Evolutionary conservation across 306 rosid species (phyloP), one percentile per base, ranked within the genome.

Genomic region (Psophocarpus tetragonolobus): DNA sequence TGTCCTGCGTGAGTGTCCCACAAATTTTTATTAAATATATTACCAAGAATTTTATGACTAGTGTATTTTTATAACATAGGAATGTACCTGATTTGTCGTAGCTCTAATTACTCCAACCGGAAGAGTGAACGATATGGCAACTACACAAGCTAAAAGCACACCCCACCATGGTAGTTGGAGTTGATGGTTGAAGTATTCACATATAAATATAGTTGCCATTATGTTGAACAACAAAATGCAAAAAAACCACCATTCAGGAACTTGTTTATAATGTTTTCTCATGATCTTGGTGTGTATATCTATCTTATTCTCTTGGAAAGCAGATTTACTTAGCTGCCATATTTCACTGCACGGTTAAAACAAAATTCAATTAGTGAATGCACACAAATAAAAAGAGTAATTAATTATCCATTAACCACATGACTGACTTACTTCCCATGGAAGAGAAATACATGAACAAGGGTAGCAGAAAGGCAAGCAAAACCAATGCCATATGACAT

Each of bases 151-250:
- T 47, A 93, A 83, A 67, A 91, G 44, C 63, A 93, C 86, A 29
- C 97, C 94, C 96, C 97, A 93, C 97, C 96, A 93, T 67, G 91
- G 90, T 65, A 93, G 48, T 68, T 93, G 97, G 45, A 93, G 92
- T 61, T 89, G 82, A 64, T 85, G 79, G 0, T 80, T 91, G 61
- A 80, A 91, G 74, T 86, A 87, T 72, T 93, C 84, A 38, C 97
- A 93, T 12, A 84, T 41, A 76, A 89, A 85, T 45, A 84, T 63
- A 68, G 88, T 83, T 0, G 79, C 87, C 0, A 74, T 72, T 45
- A 93, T 85, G 89, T 86, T 93, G 75, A 79, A 74, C 39, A 84
- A 17, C 82, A 93, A 96, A 67, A 89, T 81, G 83, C 88, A 84
- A 32, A 79, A 14, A 81, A 93, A 93, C 97, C 97, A 93, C 94